Base-by-base conservation (phyloP, 352 stramenopile species). In the Phytopythium boreale region DNA sequence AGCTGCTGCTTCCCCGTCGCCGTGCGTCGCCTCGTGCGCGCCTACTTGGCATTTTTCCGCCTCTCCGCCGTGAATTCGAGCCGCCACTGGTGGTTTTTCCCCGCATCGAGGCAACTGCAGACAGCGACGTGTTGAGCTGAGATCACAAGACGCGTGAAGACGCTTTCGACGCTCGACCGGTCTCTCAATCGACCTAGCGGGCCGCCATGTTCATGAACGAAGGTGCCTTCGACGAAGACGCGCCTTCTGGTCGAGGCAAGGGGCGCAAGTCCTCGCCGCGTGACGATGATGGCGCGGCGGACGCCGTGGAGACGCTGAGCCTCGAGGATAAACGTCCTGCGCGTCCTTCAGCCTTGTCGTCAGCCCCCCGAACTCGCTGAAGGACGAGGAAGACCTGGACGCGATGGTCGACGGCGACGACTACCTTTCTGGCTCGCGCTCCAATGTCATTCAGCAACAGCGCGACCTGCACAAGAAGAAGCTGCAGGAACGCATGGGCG, bases 381-480 rank as follows among this genome's bases (percentile, higher is more conserved):
- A 92, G 56, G 86, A 95, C 59, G 84, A 90, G 59, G 78, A 92
- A 36, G 84, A 91, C 51, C 75, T 93, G 36, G 84, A 93, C 44
- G 63, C 72, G 11, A 74, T 82, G 14, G 74, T 76, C 12, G 72
- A 83, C 37, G 74, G 77, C 37, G 79, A 71, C 49, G 79, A 90
- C 49, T 90, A 84, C 64, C 55, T 89, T 17, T 79, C 75, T 0
- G 86, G 82, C 27, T 87, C 83, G 20, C 78, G 86, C 34, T 90
- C 82, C 12, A 89, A 59, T 57, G 86, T 93, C 22, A 93, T 95
- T 56, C 84, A 95, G 64, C 86, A 95, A 64, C 86, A 95, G 61
- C 84, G 84, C 2, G 86, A 95, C 31, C 63, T 93, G 22, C 86
- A 95, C 70, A 95, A 92, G 74, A 95, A 93, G 64, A 95, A 93